Evolutionary conservation across 768 basidiomycete genomes (phyloP), one percentile per base, ranked within the genome.

Genomic region (Fomitopsis serialis): DNA sequence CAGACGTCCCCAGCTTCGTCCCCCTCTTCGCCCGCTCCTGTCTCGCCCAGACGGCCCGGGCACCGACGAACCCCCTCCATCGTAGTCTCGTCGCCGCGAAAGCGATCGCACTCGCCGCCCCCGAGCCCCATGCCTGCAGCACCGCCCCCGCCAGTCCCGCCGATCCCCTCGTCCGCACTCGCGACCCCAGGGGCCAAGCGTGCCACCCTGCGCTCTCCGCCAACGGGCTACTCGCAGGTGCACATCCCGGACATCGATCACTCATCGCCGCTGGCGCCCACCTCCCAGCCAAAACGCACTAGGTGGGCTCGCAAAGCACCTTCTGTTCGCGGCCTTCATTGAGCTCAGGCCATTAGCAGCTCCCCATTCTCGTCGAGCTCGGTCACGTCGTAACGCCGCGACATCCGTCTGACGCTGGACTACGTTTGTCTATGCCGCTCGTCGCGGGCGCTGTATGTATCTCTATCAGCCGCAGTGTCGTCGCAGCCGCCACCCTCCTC

Each of bases 121-220:
- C 74, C 78, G 3, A 75, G 72, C 48, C 77, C 78, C 0, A 67
- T 66, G 0, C 49, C 72, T 35, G 52, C 64, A 3, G 67, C 74
- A 0, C 72, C 78, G 3, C 75, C 79, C 2, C 80, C 82, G 11
- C 82, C 80, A 2, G 81, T 83, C 0, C 82, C 82, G 7, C 76
- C 78, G 21, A 77, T 82, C 50, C 81, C 80, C 3, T 65, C 72
- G 13, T 74, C 74, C 60, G 68, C 74, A 23, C 69, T 78, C 43
- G 52, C 57, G 35, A 55, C 66, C 3, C 65, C 72, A 7, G 70
- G 68, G 0, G 70, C 66, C 24, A 66, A 66, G 50, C 73, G 72
- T 54, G 54, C 64, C 24, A 54, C 59, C 49, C 51, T 66, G 24
- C 59, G 57, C 57, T 42, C 54, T 10, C 60, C 53, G 8, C 60